Evolutionary conservation across 257 asterid species (phyloP).

Genomic region (Solanum megistacrolobum): DNA sequence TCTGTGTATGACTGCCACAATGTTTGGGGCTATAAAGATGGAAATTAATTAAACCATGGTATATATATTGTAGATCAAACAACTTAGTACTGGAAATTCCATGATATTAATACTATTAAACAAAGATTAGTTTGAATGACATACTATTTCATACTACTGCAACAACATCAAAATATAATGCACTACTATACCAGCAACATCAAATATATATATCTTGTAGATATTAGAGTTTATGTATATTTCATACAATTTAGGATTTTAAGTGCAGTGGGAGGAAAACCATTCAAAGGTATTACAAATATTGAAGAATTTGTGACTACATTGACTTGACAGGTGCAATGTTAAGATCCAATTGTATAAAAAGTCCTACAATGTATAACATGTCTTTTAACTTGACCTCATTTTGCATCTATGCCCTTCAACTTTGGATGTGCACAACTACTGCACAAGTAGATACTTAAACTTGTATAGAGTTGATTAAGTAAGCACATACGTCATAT

Average conservation of each 20-base stretch:
- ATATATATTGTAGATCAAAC: neutral
- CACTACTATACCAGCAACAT: neutral
- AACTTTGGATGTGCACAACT: neutral
- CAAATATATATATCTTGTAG: neutral
- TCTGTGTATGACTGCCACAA: slow-evolving; percentile 21
- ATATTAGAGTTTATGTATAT: neutral
- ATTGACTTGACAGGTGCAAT: neutral
- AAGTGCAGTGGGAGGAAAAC: neutral
- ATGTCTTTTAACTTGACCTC: neutral
- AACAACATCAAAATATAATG: neutral
- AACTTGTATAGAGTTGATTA: too few species aligned
- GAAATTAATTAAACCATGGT: neutral
- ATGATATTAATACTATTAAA: neutral
- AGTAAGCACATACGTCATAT: neutral
- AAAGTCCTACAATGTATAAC: too few species aligned
- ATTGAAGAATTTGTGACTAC: neutral
- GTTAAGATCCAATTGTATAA: neutral
- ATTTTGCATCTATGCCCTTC: neutral
- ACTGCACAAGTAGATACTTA: too few species aligned
- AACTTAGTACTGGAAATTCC: neutral
- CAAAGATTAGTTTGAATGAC: neutral
- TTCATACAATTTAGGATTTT: neutral
- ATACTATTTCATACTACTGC: neutral
- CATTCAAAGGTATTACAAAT: neutral
- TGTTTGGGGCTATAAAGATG: neutral